phyloP scores from a whole-genome alignment of 2,329 filamentous ascomycete species.

The Phaeomoniella chlamydospora region DNA sequence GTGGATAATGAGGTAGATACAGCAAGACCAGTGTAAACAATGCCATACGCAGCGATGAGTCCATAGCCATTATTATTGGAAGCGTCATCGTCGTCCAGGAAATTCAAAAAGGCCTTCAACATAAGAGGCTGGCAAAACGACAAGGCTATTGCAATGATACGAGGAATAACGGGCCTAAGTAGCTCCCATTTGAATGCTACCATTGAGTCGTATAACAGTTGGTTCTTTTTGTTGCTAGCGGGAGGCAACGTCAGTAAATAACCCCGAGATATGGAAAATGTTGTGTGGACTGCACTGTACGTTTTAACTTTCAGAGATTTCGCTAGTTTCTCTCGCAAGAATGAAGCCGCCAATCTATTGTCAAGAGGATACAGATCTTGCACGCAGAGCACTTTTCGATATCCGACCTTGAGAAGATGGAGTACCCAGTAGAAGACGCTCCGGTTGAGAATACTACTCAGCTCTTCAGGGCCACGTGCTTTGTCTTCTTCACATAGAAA shows the following conservation, averaged over 20 bases:
- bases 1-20: no score
- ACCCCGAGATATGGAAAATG: no score
- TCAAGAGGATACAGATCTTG: conserved; percentile 12
- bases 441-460: conserved; percentile 14
- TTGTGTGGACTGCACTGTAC: no score
- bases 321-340: no score
- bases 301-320: no score
- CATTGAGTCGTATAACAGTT: conserved; percentile 3
- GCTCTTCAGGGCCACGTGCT: conserved; percentile 7
- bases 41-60: conserved; percentile 24
- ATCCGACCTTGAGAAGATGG: conserved; percentile 15
- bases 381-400: conserved; percentile 9
- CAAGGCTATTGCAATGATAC: conserved; percentile 10
- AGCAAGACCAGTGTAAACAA: conserved; percentile 29
- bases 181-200: conserved; percentile 7
- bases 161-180: conserved; percentile 8
- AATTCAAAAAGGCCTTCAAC: conserved; percentile 18
- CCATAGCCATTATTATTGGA: conserved; percentile 18
- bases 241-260: no score
- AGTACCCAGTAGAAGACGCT: conserved; percentile 23
- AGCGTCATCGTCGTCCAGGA: conserved; percentile 14
- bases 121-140: conserved; percentile 17
- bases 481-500: neutral
- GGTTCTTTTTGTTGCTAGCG: no score
- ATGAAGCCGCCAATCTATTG: neutral